Evolutionary conservation across 2,329 filamentous ascomycete species (phyloP).

Genomic region (Colletotrichum somersetense): DNA sequence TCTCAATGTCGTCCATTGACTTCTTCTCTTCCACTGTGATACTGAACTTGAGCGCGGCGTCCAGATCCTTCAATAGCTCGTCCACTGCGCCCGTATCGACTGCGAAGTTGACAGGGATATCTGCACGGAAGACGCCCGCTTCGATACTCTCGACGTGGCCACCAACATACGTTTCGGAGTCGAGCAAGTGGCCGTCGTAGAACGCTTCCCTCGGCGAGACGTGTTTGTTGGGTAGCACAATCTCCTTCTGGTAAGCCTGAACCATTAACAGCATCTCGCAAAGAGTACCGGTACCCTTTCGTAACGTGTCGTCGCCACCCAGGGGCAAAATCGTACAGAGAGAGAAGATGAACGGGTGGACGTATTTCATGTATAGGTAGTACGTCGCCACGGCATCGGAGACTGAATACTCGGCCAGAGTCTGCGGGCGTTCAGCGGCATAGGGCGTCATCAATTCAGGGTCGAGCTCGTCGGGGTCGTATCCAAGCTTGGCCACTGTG

Average conservation of each 20-base stretch:
- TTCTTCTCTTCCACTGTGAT: constrained; percentile 88
- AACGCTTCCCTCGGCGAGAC: constrained; percentile 91
- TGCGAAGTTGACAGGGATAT: constrained; percentile 94
- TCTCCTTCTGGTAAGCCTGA: constrained; percentile 91
- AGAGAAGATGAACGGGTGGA: constrained; percentile 99
- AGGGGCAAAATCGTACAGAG: constrained; percentile 96
- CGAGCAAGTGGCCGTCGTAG: constrained; percentile 95
- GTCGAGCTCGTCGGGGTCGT: constrained; percentile 97
- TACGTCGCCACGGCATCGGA: constrained; percentile 99
- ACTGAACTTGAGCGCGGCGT: constrained; percentile 89
- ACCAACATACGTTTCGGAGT: constrained; percentile 98
- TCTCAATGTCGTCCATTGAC: constrained; percentile 80
- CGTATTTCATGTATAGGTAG: constrained; percentile 99
- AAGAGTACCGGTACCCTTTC: constrained; percentile 97
- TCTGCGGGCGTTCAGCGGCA: constrained; percentile 91
- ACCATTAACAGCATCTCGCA: constrained; percentile 99
- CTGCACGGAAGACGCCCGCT: constrained; percentile 93
- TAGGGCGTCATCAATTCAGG: constrained; percentile 96
- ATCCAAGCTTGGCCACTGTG: constrained; percentile 96
- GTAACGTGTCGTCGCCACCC: constrained; percentile 89
- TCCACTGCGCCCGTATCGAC: constrained; percentile 92
- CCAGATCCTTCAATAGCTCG: constrained; percentile 86
- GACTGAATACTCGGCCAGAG: constrained; percentile 96
- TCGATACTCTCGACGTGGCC: constrained; percentile 99
- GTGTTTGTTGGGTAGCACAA: constrained; percentile 96